Base-by-base conservation (phyloP, 1,284 basidiomycete genomes). In the Apiotrichum domesticum region DNA sequence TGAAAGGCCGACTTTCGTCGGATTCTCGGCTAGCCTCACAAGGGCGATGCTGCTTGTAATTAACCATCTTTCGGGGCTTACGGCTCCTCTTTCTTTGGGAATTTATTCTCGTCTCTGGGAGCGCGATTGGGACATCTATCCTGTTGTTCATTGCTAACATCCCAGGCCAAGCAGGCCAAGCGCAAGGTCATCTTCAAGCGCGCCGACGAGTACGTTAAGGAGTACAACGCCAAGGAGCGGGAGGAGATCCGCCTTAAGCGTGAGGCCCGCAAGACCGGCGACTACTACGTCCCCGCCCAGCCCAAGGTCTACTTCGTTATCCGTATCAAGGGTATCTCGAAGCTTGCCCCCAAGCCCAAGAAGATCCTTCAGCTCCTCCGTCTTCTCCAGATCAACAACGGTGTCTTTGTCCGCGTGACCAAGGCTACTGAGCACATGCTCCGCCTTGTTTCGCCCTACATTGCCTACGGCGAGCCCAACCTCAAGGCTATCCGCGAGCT, bases 41-140 rank as follows among this genome's bases (percentile, higher is more conserved):
- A 29, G 47, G 80, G 78, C 86, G 55, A 79, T 91, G 89, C 76
- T 87, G 90, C 85, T 84, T 78, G 81, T 82, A 84, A 87, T 72
- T 85, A 83, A 93, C 90, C 90, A 93, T 95, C 90, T 94, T 95
- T 94, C 91, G 91, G 91, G 90, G 87, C 90, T 94, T 84, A 85
- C 41, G 41, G 41, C 41, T 42, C n/a, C 41, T 42, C 41, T 42
- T 42, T 42, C n/a, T 11, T 42, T 39, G 37, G 13, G 37, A 50
- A 54, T 37, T 41, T 35, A 56, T 54, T 47, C 34, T 15, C 29
- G 14, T 39, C 10, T 39, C 37, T 9, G 14, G 21, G 43, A 33
- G 33, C 33, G 8, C 8, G 34, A 14, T 21, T 35, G 41, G 10
- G 55, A 14, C 15, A 42, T 42, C 51, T 43, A n/a, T 49, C 4